Conservation (phyloP, 2,329 filamentous ascomycete species). For the Aureobasidium zeae region DNA sequence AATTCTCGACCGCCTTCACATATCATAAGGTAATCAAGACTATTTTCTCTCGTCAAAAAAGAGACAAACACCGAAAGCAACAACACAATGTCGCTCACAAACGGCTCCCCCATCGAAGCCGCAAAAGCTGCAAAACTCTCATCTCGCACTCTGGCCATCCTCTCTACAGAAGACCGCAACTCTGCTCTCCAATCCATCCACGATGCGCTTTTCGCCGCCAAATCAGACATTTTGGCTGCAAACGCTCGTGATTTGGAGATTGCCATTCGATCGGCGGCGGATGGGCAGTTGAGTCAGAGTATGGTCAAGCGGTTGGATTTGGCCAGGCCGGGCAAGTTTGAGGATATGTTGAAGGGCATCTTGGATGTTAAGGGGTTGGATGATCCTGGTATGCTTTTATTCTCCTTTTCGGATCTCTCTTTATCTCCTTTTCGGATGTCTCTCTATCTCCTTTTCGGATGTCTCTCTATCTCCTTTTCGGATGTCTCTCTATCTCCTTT, state of each 20-base stretch:
- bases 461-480: too few relatives aligned
- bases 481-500: too few relatives aligned
- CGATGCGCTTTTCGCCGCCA: slow-evolving; percentile 58
- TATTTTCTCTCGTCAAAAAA: not conserved
- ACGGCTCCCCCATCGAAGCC: slow-evolving; percentile 67
- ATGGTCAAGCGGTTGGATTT: slow-evolving; percentile 84
- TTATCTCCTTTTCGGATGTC: too few relatives aligned
- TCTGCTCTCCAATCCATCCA: slow-evolving; percentile 77
- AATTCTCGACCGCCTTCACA: not conserved
- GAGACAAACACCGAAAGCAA: not conserved
- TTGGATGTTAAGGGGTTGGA: slow-evolving; percentile 73
- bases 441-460: too few relatives aligned
- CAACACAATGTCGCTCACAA: slow-evolving; percentile 72
- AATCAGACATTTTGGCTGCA: slow-evolving; percentile 70
- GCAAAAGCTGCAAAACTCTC: slow-evolving; percentile 70
- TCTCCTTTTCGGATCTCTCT: not conserved
- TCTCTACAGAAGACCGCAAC: slow-evolving; percentile 69
- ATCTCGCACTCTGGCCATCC: slow-evolving; percentile 72
- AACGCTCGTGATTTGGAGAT: slow-evolving; percentile 74
- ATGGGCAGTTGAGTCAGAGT: slow-evolving; percentile 69
- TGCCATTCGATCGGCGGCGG: slow-evolving; percentile 63
- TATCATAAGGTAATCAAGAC: not conserved
- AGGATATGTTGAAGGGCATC: slow-evolving; percentile 95
- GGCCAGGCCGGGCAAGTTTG: slow-evolving; percentile 79
- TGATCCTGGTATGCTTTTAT: slow-evolving; percentile 64